Evolutionary conservation across 2,329 filamentous ascomycete genomes (phyloP).

Genomic region (Aspergillus neotritici): DNA sequence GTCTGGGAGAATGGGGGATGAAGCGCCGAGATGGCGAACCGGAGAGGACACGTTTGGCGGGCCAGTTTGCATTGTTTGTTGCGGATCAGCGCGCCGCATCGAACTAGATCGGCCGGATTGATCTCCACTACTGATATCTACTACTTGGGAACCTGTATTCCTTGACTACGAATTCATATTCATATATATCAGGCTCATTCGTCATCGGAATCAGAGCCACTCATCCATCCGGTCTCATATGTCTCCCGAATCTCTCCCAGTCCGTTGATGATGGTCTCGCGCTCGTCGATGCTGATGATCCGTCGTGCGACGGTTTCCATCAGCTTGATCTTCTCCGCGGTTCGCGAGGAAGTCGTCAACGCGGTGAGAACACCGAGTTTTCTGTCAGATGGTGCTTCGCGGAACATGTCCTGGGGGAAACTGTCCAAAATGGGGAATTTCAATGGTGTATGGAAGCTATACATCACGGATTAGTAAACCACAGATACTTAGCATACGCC

Average conservation of each 20-base stretch:
- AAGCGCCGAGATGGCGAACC: conserved; percentile 7
- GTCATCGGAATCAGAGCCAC: conserved; percentile 50
- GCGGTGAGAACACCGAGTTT: conserved; percentile 49
- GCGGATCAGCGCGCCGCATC: conserved; percentile 3
- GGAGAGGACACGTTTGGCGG: conserved; percentile 22
- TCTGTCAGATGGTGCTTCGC: conserved; percentile 36
- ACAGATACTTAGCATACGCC: too few relatives aligned
- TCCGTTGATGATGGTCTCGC: conserved; percentile 75
- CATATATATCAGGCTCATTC: conserved; percentile 23
- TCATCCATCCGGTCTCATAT: conserved; percentile 83
- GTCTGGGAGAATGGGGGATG: conserved; percentile 5
- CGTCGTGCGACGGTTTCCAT: conserved; percentile 61
- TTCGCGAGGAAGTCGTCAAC: conserved; percentile 67
- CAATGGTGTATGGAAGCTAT: conserved; percentile 42
- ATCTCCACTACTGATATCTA: background rate
- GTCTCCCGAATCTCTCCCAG: conserved; percentile 78
- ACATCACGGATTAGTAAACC: conserved; percentile 7
- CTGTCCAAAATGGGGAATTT: conserved; percentile 75
- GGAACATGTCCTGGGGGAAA: conserved; percentile 69
- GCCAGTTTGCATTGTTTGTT: conserved; percentile 16
- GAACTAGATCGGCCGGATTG: background rate
- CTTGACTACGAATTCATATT: background rate
- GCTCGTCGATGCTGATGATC: conserved; percentile 65
- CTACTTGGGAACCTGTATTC: background rate
- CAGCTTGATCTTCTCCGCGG: conserved; percentile 62